Evolutionary conservation across 208 protist species (phyloP), one percentile per base, ranked within the genome.

Genomic region (Trypanosoma caninum): DNA sequence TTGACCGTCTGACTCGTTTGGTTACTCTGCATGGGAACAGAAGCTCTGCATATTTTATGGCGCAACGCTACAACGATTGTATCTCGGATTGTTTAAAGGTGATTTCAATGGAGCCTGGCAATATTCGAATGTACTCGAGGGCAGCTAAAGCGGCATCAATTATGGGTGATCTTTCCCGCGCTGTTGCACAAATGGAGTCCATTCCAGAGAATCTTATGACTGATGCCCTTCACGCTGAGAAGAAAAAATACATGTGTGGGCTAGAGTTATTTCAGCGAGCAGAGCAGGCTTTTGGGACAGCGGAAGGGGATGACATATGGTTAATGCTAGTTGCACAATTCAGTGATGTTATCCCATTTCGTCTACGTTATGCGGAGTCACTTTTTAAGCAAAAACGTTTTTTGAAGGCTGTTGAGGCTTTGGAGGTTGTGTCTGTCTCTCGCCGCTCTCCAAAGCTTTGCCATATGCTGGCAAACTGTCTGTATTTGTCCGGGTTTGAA

Each of bases 21-120:
- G 82, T 71, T 47, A 72, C 78, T 25, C 64, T 96, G 53, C 82
- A 87, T 68, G 90, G 90, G 23, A 96, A 96, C 70, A 76, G 90
- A 47, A 93, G 84, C 63, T 89, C 90, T 23, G 90, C 90, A 2
- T 72, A 84, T 54, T 96, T 89, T 68, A 96, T 96, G 90, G 82
- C 79, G 27, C 72, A 80, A 42, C 80, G 78, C 38, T 94, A 91
- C 67, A 61, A 51, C 23, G 87, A 93, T 51, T 93, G 83, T 68
- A 81, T 90, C 42, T 48, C 69, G 23, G 90, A 96, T 68, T 96
- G 90, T 74, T 50, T 90, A 13, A 69, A 81, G 52, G 80, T 87
- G 35, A 60, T 91, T 28, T 65, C 81, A 37, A 52, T 92, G 45
- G 84, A 93, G n/a, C 80, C 80, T 41, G 64, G 55, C 14, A 91